phyloP scores from a whole-genome alignment of 78 protist species.

The Dictyostelium capitatum region DNA sequence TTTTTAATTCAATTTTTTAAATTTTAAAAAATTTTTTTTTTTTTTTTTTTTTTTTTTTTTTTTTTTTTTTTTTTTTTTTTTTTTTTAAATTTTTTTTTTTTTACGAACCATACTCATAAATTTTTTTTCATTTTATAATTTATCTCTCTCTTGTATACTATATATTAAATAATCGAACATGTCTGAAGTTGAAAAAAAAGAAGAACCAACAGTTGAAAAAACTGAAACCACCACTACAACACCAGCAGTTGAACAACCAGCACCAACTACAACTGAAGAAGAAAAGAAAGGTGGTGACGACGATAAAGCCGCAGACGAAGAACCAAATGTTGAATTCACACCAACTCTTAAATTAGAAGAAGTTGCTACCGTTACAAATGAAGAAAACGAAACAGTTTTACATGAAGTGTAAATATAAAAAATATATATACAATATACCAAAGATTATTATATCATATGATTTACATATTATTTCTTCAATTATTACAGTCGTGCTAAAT shows the following conservation, averaged over 20 bases:
- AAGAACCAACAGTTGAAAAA: constrained; percentile 17
- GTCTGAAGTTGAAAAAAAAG: constrained; percentile 18
- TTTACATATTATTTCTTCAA: not conserved
- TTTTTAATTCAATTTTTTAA: too few species aligned
- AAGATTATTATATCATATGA: not conserved
- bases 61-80: not conserved
- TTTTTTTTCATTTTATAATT: too few species aligned
- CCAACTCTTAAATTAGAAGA: constrained; percentile 35
- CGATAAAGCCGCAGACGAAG: constrained; percentile 35
- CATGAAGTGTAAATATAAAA: constrained; percentile 28
- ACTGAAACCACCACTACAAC: not conserved
- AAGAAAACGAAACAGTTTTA: constrained; percentile 73
- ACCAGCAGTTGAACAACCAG: not conserved
- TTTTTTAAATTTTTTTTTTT: not conserved
- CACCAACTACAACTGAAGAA: not conserved
- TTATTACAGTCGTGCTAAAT: constrained; percentile 85
- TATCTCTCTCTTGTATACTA: too few species aligned
- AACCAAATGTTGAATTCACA: constrained; percentile 57
- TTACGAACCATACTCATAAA: too few species aligned
- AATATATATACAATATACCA: not conserved
- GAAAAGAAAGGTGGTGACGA: not conserved
- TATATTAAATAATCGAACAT: not conserved
- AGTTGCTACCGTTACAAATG: constrained; percentile 1
- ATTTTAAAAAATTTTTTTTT: too few species aligned
- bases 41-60: not conserved